Base-by-base conservation (phyloP, 1,284 basidiomycete genomes). In the Ganoderma sinense region DNA sequence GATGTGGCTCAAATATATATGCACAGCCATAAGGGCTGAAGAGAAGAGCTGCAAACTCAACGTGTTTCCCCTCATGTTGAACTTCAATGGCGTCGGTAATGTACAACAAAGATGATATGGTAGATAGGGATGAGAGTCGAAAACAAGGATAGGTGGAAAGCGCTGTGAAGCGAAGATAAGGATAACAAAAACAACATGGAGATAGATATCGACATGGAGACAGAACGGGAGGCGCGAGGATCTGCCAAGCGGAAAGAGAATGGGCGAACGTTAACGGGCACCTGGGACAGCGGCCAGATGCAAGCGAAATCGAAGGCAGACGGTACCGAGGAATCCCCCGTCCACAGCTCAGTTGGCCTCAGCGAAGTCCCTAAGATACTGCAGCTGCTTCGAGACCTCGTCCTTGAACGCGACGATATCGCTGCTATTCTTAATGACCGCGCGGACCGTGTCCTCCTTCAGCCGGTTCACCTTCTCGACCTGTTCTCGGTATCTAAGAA, bases 391-490 rank as follows among this genome's bases (percentile, higher is more conserved):
- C 51, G 92, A 91, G 18, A 94, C 88, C 70, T 91, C 89, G 69
- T 90, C 88, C 80, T 94, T 94, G 83, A 94, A 94, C 75, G 88
- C 85, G 33, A 89, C 90, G 58, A 93, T 91, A 67, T 94, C 93
- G 71, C 91, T 91, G 75, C 90, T 91, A 78, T 90, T 94, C 83
- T 93, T 94, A 71, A 92, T 86, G 70, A 94, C 92, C n/a, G 90
- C 90, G 1, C 91, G 87, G 51, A 92, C 87, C 0, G 91, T 93
- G 73, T 94, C 92, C 68, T 94, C 92, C 73, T 88, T 90, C 31
- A 94, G 77, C 61, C 90, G 85, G 64, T 86, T 86, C 29, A 91
- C 87, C 75, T 91, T 92, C 72, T 92, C 91, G 13, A 92, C 80
- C 75, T 94, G 93, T 76, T 94, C 92, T 70, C 88, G 88, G 76